Evolutionary conservation across 2,329 filamentous ascomycete genomes (phyloP).

Genomic region (Chalara sp.): DNA sequence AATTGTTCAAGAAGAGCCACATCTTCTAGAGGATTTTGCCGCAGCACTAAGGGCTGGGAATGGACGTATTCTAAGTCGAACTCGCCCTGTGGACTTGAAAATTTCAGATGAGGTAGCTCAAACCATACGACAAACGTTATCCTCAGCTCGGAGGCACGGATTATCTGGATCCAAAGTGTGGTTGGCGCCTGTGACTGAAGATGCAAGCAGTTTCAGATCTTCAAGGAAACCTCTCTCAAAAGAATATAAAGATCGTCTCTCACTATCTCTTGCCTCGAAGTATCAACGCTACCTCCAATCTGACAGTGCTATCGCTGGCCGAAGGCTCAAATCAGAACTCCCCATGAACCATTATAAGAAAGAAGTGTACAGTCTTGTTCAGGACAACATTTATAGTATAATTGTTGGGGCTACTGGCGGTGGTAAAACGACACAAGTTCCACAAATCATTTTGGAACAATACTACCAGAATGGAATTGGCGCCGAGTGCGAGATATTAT

Average conservation of each 20-base stretch:
- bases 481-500: slow-evolving; percentile 75
- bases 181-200: too few relatives aligned
- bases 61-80: neutral
- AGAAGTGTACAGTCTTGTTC: slow-evolving; percentile 78
- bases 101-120: neutral
- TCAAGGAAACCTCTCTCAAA: too few relatives aligned
- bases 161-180: too few relatives aligned
- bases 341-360: slow-evolving; percentile 82
- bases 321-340: slow-evolving; percentile 30
- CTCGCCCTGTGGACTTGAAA: neutral
- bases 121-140: neutral
- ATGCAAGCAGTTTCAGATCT: too few relatives aligned
- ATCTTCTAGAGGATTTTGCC: neutral
- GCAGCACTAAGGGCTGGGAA: neutral
- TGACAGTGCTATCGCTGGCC: too few relatives aligned
- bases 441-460: slow-evolving; percentile 90
- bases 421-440: slow-evolving; percentile 91
- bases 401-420: slow-evolving; percentile 93
- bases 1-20: neutral
- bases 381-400: slow-evolving; percentile 76
- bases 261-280: too few relatives aligned
- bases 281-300: too few relatives aligned
- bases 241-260: too few relatives aligned
- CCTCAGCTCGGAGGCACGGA: too few relatives aligned
- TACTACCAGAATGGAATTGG: slow-evolving; percentile 70